A percentile compares a stretch with the other conserved stretches of the same genome.
Conservation (phyloP, 306 rosid genomes). For the Vigna mungo region DNA sequence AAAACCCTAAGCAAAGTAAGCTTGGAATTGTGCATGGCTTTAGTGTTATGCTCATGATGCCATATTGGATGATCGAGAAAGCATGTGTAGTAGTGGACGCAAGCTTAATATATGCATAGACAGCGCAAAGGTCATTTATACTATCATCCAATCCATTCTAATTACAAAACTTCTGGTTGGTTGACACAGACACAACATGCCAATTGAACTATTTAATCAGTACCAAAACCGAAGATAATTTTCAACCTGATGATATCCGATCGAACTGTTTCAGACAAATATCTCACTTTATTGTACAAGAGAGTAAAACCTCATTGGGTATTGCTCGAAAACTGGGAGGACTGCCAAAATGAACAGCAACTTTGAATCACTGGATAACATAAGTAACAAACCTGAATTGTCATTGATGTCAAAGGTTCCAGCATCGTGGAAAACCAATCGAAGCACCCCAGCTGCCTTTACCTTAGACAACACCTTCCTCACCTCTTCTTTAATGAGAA, state of each 20-base stretch:
- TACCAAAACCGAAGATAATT: background rate
- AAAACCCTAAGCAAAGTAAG: background rate
- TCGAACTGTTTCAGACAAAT: background rate
- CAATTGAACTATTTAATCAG: background rate
- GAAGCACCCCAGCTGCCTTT: slow-evolving; percentile 89
- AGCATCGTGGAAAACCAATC: slow-evolving; percentile 92
- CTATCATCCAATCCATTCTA: background rate
- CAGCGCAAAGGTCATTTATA: background rate
- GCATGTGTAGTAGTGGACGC: background rate
- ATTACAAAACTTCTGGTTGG: background rate
- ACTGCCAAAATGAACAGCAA: background rate
- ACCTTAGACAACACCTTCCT: slow-evolving; percentile 73
- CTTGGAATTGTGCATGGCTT: slow-evolving; percentile 1
- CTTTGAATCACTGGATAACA: background rate
- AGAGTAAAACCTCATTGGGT: slow-evolving; percentile 6
- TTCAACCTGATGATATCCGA: background rate
- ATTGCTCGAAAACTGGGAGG: slow-evolving; percentile 1
- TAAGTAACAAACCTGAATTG: slow-evolving; percentile 58
- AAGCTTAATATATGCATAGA: background rate
- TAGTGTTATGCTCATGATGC: slow-evolving; percentile 6
- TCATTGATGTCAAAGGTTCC: slow-evolving; percentile 81
- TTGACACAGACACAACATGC: background rate
- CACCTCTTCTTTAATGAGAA: slow-evolving; percentile 70
- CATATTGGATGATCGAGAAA: slow-evolving; percentile 24
- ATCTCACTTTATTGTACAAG: background rate